Conservation (phyloP, 2,329 filamentous ascomycete genomes). For the Macrophomina pseudophaseolina region DNA sequence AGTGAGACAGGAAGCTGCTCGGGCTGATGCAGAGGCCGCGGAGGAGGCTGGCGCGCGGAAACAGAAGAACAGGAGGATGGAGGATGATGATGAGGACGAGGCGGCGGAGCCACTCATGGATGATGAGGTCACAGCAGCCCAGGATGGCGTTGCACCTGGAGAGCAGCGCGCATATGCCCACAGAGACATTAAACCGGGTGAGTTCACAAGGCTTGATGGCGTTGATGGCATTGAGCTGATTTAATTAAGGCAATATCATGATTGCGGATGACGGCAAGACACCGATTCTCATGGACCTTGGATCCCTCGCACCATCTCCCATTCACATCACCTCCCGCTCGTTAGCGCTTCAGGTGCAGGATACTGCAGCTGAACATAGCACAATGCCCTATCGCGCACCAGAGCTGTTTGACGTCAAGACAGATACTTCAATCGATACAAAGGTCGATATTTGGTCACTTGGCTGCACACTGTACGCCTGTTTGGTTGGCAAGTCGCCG, state of each 20-base stretch:
- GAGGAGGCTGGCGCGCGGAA: conserved; percentile 51
- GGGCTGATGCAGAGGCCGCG: conserved; percentile 56
- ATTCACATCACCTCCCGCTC: conserved; percentile 89
- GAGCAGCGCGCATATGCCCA: conserved; percentile 84
- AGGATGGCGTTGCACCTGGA: conserved; percentile 71
- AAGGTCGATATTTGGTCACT: conserved; percentile 98
- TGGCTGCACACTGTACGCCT: conserved; percentile 97
- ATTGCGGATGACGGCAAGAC: conserved; percentile 87
- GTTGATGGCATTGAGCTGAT: conserved; percentile 8
- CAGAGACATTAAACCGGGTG: conserved; percentile 95
- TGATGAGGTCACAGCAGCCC: conserved; percentile 70
- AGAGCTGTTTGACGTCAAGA: conserved; percentile 97
- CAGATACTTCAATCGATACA: conserved; percentile 86
- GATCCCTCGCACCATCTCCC: conserved; percentile 85
- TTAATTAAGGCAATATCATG: conserved; percentile 82
- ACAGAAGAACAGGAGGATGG: conserved; percentile 46
- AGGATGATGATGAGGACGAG: conserved; percentile 72
- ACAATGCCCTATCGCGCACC: conserved; percentile 99
- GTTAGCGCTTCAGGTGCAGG: conserved; percentile 88
- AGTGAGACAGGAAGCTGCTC: conserved; percentile 60
- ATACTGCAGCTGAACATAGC: conserved; percentile 92
- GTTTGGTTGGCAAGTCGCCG: conserved; percentile 92
- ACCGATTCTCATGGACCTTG: conserved; percentile 96
- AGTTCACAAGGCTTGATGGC: conserved; percentile 35
- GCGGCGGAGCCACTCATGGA: conserved; percentile 86